Evolutionary conservation across 768 basidiomycete species (phyloP), one percentile per base, ranked within the genome.

Genomic region (Pisolithus tinctorius): DNA sequence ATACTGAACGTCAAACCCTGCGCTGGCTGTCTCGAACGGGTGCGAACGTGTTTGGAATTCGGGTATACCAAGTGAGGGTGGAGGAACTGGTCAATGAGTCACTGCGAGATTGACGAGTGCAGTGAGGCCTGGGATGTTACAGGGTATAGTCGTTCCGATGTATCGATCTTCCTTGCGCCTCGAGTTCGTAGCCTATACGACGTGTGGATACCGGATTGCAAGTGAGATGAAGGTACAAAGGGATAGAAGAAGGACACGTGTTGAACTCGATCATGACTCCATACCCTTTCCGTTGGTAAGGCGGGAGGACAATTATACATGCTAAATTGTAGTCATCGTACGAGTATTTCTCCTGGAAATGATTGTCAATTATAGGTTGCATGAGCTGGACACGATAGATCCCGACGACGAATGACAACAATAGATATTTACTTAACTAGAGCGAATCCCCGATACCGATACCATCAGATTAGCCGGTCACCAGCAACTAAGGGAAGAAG

Each of bases 201-300:
- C 16, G 47, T 34, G 40, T 29, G 5, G 27, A 29, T 29, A 29
- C 7, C 27, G 2, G 23, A 20, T 20, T 20, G 20, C 2, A 20
- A 20, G 20, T 20, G 20, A 20, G 20, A 20, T 2, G 20, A 20
- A 31, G 14, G 20, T n/a, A 29, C 27, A 7, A 29, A 5, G 27
- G 20, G 6, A 43, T 38, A 17, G 8, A 31, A 25, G 23, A 23
- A 41, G 10, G 27, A 39, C n/a, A 71, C 91, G 41, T 63, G 95
- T 95, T 98, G 75, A 97, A 96, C 71, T 99, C 95, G 55, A 98
- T 97, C 77, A 99, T 78, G 26, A 90, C 92, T 2, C 95, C 96
- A 61, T 87, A 96, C 6, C 93, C 89, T 58, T 84, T 80, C 52
- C 83, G 78, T 61, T 97, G 95, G 61, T 85, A 92, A n/a, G 93